Conservation (phyloP, 441 rosid genomes). For the Adansonia rubrostipa region DNA sequence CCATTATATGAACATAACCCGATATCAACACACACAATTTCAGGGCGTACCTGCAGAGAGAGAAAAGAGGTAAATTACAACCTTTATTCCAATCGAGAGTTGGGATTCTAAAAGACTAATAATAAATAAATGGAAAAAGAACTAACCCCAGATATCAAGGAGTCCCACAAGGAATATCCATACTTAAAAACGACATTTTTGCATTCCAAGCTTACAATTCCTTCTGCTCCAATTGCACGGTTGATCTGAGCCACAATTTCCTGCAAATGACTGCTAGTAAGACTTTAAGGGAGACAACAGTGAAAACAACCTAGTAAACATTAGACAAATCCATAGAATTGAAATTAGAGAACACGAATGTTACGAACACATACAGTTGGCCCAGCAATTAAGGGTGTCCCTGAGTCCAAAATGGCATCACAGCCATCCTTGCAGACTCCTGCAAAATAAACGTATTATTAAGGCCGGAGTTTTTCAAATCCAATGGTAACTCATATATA, state of each 20-base stretch:
- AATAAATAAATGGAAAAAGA: not conserved
- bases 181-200: slow-evolving; percentile 45
- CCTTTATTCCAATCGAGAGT: not conserved
- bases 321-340: not conserved
- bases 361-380: slow-evolving; percentile 56
- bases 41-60: slow-evolving; percentile 53
- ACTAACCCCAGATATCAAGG: slow-evolving; percentile 54
- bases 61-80: not conserved
- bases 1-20: slow-evolving; percentile 51
- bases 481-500: not conserved
- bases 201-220: slow-evolving; percentile 60
- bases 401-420: slow-evolving; percentile 63
- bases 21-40: slow-evolving; percentile 53
- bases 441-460: slow-evolving; percentile 33
- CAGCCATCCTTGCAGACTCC: slow-evolving; percentile 55
- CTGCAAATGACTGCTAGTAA: slow-evolving; percentile 40
- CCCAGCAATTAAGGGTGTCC: slow-evolving; percentile 61
- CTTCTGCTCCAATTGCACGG: slow-evolving; percentile 65
- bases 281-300: not conserved
- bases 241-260: slow-evolving; percentile 58
- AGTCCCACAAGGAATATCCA: slow-evolving; percentile 56
- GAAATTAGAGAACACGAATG: slow-evolving; percentile 10
- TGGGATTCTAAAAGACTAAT: slow-evolving; percentile 6
- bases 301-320: slow-evolving; percentile 2
- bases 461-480: slow-evolving; percentile 1